These are phyloP conservation scores for Hibiscus trionum DNA, from an alignment of 345 rosid species.

Conservation along the genomic window DNA sequence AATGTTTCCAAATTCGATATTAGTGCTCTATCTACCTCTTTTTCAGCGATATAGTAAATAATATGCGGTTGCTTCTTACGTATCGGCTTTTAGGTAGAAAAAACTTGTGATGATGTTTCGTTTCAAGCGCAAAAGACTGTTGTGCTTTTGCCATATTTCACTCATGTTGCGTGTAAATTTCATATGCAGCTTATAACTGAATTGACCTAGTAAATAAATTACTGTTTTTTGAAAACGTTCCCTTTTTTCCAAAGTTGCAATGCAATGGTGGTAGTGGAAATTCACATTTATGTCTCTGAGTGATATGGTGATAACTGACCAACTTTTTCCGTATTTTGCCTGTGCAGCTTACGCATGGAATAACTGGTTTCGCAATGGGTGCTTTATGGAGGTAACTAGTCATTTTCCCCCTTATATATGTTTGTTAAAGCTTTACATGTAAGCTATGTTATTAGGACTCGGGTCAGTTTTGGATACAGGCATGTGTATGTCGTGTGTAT, in stretches of 20 bases:
- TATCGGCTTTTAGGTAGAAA: neutral
- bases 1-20: neutral
- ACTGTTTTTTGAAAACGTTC: neutral
- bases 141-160: neutral
- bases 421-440: neutral
- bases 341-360: constrained; percentile 75
- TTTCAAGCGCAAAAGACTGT: neutral
- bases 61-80: neutral
- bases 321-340: neutral
- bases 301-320: neutral
- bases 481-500: neutral
- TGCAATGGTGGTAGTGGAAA: neutral
- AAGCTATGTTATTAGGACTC: neutral
- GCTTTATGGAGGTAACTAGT: constrained; percentile 71
- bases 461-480: neutral
- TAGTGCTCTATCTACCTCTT: neutral
- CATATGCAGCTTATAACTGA: neutral
- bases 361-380: constrained; percentile 79
- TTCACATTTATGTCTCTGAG: neutral
- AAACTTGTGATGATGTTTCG: neutral
- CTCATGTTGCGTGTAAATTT: neutral
- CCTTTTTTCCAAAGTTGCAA: neutral
- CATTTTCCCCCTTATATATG: neutral
- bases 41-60: neutral
- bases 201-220: neutral